These are phyloP conservation scores for Candida alai DNA, from an alignment of 805 yeast species.

Conservation along the genomic window DNA sequence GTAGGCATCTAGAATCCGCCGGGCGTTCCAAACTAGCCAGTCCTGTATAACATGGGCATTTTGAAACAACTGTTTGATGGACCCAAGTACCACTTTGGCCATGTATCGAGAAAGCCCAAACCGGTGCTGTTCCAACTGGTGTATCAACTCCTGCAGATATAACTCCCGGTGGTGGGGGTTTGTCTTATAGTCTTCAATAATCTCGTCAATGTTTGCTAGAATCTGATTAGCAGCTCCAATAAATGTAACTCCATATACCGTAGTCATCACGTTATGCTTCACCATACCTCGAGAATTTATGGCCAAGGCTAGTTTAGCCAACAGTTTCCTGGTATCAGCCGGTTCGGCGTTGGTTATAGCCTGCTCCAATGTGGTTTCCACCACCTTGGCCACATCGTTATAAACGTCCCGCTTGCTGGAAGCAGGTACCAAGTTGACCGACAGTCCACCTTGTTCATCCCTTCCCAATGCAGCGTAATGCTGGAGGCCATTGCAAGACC, in stretches of 20 bases:
- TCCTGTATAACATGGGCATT: constrained; percentile 32
- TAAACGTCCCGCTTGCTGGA: constrained; percentile 29
- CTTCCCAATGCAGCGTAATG: constrained; percentile 43
- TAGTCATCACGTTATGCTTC: constrained; percentile 44
- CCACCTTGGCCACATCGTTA: constrained; percentile 25
- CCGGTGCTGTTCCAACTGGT: neutral
- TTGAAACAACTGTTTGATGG: constrained; percentile 27
- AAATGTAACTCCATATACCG: constrained; percentile 41
- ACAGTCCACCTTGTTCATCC: constrained; percentile 33
- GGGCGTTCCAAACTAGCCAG: constrained; percentile 32
- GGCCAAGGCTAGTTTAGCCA: constrained; percentile 14
- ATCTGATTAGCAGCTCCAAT: constrained; percentile 36
- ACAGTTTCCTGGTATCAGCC: neutral
- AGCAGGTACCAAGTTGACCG: constrained; percentile 33
- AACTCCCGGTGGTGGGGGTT: constrained; percentile 8
- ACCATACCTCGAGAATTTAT: constrained; percentile 29
- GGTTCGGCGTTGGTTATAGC: constrained; percentile 3
- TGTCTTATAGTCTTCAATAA: constrained; percentile 11
- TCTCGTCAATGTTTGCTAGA: constrained; percentile 18
- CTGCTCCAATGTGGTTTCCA: constrained; percentile 12
- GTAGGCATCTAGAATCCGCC: constrained; percentile 25
- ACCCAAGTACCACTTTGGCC: constrained; percentile 18
- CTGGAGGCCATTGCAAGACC: constrained; percentile 45
- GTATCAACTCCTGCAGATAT: constrained; percentile 7
- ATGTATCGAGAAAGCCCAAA: constrained; percentile 13